Evolutionary conservation across 2,329 filamentous ascomycete genomes (phyloP).

Genomic region (Penicillium thymicola): DNA sequence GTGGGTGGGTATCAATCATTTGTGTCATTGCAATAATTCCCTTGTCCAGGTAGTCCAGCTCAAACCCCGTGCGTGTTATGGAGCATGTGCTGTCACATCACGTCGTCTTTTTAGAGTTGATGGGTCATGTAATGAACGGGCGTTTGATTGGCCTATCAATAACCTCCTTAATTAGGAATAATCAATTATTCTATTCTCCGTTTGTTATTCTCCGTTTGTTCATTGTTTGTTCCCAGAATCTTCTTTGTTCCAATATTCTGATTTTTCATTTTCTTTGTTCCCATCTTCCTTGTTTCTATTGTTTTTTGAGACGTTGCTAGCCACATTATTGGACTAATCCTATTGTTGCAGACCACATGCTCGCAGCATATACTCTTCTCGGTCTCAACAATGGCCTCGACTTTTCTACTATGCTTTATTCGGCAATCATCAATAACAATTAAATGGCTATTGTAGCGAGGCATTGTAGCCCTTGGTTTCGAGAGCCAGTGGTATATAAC

Average conservation of each 20-base stretch:
- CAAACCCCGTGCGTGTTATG: neutral
- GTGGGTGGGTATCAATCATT: neutral
- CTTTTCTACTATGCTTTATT: neutral
- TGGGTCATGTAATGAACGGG: neutral
- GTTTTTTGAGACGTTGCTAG: neutral
- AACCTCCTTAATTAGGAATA: neutral
- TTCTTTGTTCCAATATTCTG: neutral
- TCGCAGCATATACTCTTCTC: neutral
- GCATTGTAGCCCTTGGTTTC: neutral
- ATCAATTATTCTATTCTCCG: neutral
- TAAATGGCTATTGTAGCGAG: neutral
- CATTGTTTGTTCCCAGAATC: neutral
- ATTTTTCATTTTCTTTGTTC: neutral
- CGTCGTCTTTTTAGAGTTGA: neutral
- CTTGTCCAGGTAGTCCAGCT: neutral
- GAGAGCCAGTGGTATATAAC: neutral
- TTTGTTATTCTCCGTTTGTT: neutral
- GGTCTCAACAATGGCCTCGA: neutral
- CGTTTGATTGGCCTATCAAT: neutral
- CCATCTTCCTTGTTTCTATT: neutral
- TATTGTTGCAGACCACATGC: neutral
- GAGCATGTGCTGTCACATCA: neutral
- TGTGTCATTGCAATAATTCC: neutral
- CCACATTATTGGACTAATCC: neutral
- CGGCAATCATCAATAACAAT: neutral